phyloP scores from a whole-genome alignment of 768 basidiomycete species.

The Naganishia onofrii region DNA sequence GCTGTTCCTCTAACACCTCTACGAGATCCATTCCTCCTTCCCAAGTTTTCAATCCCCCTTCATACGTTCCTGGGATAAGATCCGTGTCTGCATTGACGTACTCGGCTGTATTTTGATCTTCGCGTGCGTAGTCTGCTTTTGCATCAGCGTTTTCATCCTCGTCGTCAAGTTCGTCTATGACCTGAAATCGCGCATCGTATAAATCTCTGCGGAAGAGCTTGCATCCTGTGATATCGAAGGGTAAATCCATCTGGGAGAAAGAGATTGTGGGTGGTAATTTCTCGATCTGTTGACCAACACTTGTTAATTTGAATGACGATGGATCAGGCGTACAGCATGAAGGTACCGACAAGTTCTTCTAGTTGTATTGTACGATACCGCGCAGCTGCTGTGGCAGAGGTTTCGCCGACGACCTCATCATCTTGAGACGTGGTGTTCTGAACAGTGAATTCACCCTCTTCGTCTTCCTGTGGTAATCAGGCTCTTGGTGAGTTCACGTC shows the following conservation, averaged over 20 bases:
- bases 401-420: conserved; percentile 35
- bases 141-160: conserved; percentile 31
- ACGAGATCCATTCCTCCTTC: conserved; percentile 89
- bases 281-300: conserved; percentile 58
- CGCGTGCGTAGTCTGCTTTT: conserved; percentile 32
- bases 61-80: conserved; percentile 85
- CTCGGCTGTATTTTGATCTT: conserved; percentile 52
- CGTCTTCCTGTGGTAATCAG: conserved; percentile 50
- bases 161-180: conserved; percentile 62
- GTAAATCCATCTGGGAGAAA: conserved; percentile 68
- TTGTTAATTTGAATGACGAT: background rate
- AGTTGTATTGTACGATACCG: conserved; percentile 39
- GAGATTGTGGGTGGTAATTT: conserved; percentile 71
- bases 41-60: conserved; percentile 97
- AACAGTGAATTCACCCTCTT: conserved; percentile 28
- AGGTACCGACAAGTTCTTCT: conserved; percentile 42
- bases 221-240: conserved; percentile 52
- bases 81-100: conserved; percentile 83
- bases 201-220: conserved; percentile 73
- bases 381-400: conserved; percentile 30
- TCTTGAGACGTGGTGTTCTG: conserved; percentile 23
- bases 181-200: conserved; percentile 93
- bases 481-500: conserved; percentile 47
- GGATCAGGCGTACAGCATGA: background rate
- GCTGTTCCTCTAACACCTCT: conserved; percentile 55